Percentiles rank a stretch among this genome's conserved stretches.
phyloP scores from a whole-genome alignment of 306 rosid species.

The Albizia julibrissin region DNA sequence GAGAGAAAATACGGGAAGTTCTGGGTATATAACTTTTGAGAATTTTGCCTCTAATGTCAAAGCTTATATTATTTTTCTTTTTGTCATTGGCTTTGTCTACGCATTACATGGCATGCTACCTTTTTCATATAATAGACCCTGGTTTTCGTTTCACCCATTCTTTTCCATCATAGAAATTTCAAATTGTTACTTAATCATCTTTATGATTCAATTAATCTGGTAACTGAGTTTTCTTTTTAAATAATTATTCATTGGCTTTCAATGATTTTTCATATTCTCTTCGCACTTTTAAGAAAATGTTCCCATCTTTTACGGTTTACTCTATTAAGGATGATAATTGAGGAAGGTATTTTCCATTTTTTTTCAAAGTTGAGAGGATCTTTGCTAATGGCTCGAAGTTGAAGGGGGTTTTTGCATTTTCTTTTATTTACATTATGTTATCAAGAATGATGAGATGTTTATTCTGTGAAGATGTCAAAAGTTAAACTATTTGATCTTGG shows the following conservation, averaged over 20 bases:
- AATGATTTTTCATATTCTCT: neutral
- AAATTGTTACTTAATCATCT: neutral
- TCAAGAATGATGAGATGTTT: neutral
- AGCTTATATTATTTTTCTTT: neutral
- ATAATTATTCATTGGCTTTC: neutral
- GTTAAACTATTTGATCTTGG: neutral
- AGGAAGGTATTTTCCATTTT: neutral
- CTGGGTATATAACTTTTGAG: constrained; percentile 55
- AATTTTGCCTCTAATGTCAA: constrained; percentile 7
- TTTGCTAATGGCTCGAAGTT: neutral
- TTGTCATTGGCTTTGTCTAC: neutral
- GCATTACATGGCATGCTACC: constrained; percentile 8
- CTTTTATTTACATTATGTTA: neutral
- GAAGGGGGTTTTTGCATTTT: neutral
- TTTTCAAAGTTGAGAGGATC: neutral
- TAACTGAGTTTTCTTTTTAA: neutral
- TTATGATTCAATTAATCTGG: neutral
- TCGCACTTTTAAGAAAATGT: constrained; percentile 3
- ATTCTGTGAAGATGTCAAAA: neutral
- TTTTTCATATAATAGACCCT: neutral
- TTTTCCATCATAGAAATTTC: neutral
- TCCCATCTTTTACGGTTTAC: neutral
- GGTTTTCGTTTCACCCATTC: neutral
- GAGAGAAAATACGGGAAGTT: constrained; percentile 64
- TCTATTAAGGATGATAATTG: neutral